These are phyloP conservation scores for Balamuthia mandrillaris DNA, from an alignment of 208 protist genomes.

Conservation along the genomic window DNA sequence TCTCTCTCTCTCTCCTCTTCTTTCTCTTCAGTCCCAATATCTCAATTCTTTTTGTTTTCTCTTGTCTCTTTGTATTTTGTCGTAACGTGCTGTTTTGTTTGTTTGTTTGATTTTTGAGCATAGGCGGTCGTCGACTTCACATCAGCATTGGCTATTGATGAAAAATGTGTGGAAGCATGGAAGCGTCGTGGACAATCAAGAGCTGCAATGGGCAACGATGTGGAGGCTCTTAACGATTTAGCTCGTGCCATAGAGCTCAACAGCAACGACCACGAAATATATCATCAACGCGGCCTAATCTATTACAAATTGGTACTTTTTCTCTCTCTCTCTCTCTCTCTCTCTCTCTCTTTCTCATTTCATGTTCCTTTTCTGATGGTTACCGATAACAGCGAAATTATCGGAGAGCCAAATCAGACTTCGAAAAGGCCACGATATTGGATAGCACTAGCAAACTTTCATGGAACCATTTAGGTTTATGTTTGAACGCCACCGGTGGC, in stretches of 20 bases:
- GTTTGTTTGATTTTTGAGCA: no score
- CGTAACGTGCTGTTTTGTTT: no score
- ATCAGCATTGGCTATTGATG: background rate
- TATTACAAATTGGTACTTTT: slow-evolving; percentile 48
- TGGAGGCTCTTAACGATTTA: background rate
- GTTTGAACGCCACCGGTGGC: slow-evolving; percentile 53
- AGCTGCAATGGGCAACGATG: background rate
- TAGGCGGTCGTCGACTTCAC: slow-evolving; percentile 21
- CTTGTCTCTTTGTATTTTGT: no score
- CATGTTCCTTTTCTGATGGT: no score
- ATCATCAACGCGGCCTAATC: slow-evolving; percentile 54
- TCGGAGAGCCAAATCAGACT: slow-evolving; percentile 45
- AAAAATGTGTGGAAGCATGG: slow-evolving; percentile 21
- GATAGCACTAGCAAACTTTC: slow-evolving; percentile 43
- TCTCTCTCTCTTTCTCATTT: background rate
- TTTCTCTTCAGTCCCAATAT: no score
- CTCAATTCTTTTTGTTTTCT: no score
- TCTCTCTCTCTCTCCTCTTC: no score
- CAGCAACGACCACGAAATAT: slow-evolving; percentile 34
- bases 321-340: background rate
- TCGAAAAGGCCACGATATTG: slow-evolving; percentile 24
- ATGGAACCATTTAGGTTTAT: slow-evolving; percentile 66
- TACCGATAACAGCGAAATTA: slow-evolving; percentile 62
- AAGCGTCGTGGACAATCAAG: slow-evolving; percentile 22
- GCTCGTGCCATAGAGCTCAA: background rate